Evolutionary conservation across 768 basidiomycete species (phyloP).

Genomic region (Pisolithus sp.): DNA sequence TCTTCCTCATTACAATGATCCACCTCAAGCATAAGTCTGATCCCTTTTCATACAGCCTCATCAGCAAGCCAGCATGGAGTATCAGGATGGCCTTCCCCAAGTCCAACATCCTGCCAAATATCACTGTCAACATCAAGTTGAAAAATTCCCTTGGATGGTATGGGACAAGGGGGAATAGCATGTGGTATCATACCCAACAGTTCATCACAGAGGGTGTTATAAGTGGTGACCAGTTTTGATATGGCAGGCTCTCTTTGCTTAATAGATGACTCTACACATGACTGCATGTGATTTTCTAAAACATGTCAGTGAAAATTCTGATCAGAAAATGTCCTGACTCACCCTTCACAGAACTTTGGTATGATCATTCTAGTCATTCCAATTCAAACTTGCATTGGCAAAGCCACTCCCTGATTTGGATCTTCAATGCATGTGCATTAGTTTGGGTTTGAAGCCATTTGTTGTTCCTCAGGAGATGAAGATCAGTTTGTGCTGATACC

Average conservation of each 20-base stretch:
- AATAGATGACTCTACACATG: conserved; percentile 22
- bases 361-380: conserved; percentile 8
- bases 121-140: conserved; percentile 16
- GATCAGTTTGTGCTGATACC: background rate
- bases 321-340: background rate
- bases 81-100: conserved; percentile 16
- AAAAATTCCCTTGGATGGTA: conserved; percentile 20
- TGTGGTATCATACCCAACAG: conserved; percentile 15
- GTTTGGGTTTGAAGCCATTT: conserved; percentile 8
- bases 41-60: too few species aligned
- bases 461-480: conserved; percentile 2
- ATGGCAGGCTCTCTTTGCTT: conserved; percentile 24
- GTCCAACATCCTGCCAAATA: conserved; percentile 28
- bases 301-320: background rate
- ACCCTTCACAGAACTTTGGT: conserved; percentile 16
- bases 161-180: conserved; percentile 18
- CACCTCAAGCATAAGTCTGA: too few species aligned
- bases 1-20: too few species aligned
- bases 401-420: conserved; percentile 9
- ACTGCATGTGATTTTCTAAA: conserved; percentile 20
- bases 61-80: conserved; percentile 7
- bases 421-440: conserved; percentile 18
- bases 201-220: conserved; percentile 23
- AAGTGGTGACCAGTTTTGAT: conserved; percentile 14
- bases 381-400: conserved; percentile 15